phyloP scores from a whole-genome alignment of 306 rosid genomes.

The Lagenaria siceraria region DNA sequence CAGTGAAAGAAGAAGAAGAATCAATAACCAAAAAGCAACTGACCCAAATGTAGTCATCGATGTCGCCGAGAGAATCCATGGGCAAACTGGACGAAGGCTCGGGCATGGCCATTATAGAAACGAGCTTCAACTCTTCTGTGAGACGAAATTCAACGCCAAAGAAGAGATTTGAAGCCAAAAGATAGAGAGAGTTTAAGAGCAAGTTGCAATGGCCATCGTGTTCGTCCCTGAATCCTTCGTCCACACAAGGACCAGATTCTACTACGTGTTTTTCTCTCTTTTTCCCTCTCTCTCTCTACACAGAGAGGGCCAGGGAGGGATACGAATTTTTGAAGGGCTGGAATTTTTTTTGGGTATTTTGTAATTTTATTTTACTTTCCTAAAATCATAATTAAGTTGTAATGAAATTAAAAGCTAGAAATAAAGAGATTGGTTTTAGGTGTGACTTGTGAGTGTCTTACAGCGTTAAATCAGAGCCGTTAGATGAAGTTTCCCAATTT shows the following conservation, averaged over 20 bases:
- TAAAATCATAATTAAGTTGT: not conserved
- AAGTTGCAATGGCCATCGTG: slow-evolving; percentile 29
- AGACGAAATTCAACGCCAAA: not conserved
- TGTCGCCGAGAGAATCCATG: slow-evolving; percentile 34
- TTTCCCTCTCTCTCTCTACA: not conserved
- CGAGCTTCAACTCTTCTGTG: not conserved
- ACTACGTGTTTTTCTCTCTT: slow-evolving; percentile 23
- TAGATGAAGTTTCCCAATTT: not conserved
- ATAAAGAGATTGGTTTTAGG: not conserved
- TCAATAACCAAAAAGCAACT: not conserved
- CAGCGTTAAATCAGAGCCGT: not conserved
- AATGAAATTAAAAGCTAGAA: not conserved
- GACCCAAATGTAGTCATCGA: slow-evolving; percentile 70
- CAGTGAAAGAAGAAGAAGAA: not conserved
- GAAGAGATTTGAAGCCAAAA: not conserved
- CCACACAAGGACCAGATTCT: slow-evolving; percentile 33
- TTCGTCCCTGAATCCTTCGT: slow-evolving; percentile 49
- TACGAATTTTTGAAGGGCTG: slow-evolving; percentile 3
- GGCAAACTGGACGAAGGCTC: slow-evolving; percentile 12
- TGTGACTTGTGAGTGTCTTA: too few species aligned
- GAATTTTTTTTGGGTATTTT: not conserved
- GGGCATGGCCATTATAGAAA: slow-evolving; percentile 30
- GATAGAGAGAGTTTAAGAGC: slow-evolving; percentile 1
- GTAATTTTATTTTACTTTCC: not conserved
- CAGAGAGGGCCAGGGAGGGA: not conserved